phyloP scores from a whole-genome alignment of 2,329 filamentous ascomycete genomes.

The Fusarium sp. region DNA sequence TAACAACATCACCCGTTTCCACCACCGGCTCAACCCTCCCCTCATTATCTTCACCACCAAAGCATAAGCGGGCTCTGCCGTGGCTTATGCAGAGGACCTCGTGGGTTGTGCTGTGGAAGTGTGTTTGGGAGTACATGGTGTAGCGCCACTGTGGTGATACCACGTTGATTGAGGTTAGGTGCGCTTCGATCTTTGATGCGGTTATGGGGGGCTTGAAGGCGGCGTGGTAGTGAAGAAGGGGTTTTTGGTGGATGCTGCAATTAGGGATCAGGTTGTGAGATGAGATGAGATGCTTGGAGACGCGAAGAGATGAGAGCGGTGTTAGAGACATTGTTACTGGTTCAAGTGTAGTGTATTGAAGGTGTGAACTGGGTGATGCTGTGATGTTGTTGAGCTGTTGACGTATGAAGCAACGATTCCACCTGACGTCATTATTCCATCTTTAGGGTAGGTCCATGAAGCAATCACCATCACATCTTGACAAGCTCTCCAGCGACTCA shows the following conservation, averaged over 20 bases:
- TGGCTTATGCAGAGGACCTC: slow-evolving; percentile 70
- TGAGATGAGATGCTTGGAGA: slow-evolving; percentile 69
- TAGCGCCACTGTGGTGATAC: slow-evolving; percentile 73
- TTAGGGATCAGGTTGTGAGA: slow-evolving; percentile 67
- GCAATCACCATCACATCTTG: background rate
- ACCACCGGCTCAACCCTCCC: slow-evolving; percentile 64
- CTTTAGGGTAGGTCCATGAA: background rate
- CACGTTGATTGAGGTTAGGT: slow-evolving; percentile 61
- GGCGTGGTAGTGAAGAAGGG: slow-evolving; percentile 72
- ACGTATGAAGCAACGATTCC: background rate
- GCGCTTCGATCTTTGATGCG: slow-evolving; percentile 63
- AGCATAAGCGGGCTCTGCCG: slow-evolving; percentile 69
- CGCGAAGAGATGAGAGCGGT: slow-evolving; percentile 57
- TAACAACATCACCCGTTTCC: slow-evolving; percentile 67
- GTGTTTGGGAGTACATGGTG: slow-evolving; percentile 72
- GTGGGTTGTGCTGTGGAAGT: slow-evolving; percentile 75
- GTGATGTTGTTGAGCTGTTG: background rate
- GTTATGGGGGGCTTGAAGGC: slow-evolving; percentile 58
- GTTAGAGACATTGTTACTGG: slow-evolving; percentile 7
- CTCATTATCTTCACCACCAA: slow-evolving; percentile 71
- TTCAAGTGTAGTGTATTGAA: no score
- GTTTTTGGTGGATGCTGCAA: slow-evolving; percentile 69
- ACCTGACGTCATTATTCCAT: background rate
- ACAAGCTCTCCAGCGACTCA: background rate
- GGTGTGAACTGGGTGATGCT: rapidly evolving